Conservation (phyloP, 2,329 filamentous ascomycete species). For the Sphaerostilbella broomeana region DNA sequence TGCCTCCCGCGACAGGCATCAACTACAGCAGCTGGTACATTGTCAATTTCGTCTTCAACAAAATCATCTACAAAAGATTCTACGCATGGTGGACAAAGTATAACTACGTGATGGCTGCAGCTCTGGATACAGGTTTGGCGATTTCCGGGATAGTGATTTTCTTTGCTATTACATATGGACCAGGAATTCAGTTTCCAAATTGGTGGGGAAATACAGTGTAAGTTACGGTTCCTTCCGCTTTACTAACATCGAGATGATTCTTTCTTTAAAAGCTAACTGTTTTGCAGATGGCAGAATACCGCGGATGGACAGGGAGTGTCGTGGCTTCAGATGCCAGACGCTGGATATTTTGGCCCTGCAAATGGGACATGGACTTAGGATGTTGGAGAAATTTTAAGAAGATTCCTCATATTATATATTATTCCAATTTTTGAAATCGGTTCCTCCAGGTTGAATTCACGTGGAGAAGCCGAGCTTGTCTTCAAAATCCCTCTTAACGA, state of each 20-base stretch:
- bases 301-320: no score
- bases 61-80: constrained; percentile 20
- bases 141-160: constrained; percentile 29
- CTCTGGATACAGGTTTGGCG: constrained; percentile 26
- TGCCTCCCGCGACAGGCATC: constrained; percentile 27
- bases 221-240: no score
- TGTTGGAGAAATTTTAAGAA: no score
- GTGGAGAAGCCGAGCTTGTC: no score
- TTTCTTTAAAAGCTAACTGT: neutral
- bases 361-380: no score
- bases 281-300: no score
- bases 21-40: constrained; percentile 29
- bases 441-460: no score
- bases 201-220: constrained; percentile 26
- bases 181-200: constrained; percentile 19
- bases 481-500: constrained; percentile 37
- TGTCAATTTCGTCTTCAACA: constrained; percentile 24
- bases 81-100: constrained; percentile 26
- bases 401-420: no score
- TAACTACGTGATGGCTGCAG: constrained; percentile 28
- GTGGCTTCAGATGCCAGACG: no score
- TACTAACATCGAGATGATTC: no score
- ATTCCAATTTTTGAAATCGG: no score
- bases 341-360: no score
- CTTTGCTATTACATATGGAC: constrained; percentile 27